Percentiles rank a stretch among this genome's conserved stretches.
Conservation (phyloP, 805 yeast species). For the Nakazawaea molendinolei region DNA sequence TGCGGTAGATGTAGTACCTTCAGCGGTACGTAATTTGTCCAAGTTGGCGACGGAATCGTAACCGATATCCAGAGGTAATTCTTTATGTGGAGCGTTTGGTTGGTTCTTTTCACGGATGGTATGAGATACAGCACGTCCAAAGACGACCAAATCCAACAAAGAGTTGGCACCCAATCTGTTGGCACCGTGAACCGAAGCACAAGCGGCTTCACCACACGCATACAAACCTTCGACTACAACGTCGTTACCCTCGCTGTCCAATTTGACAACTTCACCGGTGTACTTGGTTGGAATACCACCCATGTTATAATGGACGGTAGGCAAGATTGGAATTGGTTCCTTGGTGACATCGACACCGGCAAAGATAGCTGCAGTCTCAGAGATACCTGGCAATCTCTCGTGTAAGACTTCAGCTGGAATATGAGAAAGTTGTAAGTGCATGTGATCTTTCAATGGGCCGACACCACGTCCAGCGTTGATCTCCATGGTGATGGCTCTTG, state of each 20-base stretch:
- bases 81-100: conserved; percentile 84
- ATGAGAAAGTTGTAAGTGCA: conserved; percentile 89
- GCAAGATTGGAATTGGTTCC: conserved; percentile 97
- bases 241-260: conserved; percentile 85
- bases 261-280: conserved; percentile 88
- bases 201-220: conserved; percentile 99
- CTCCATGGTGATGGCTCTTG: conserved; percentile 97
- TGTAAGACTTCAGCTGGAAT: conserved; percentile 85
- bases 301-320: conserved; percentile 99
- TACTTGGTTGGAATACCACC: conserved; percentile 99
- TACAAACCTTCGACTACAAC: conserved; percentile 84
- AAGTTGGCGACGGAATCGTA: conserved; percentile 83
- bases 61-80: conserved; percentile 82
- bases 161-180: conserved; percentile 99
- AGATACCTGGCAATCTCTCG: conserved; percentile 98
- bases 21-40: conserved; percentile 80
- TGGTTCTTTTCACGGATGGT: conserved; percentile 78
- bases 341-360: conserved; percentile 99
- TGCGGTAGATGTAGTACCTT: conserved; percentile 79
- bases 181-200: conserved; percentile 99
- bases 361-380: conserved; percentile 96
- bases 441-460: conserved; percentile 93
- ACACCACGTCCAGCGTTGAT: conserved; percentile 99
- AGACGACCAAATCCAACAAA: conserved; percentile 89
- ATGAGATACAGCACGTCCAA: conserved; percentile 97